Base-by-base conservation (phyloP, 805 yeast species). In the Sungouiozyma intestinalis region DNA sequence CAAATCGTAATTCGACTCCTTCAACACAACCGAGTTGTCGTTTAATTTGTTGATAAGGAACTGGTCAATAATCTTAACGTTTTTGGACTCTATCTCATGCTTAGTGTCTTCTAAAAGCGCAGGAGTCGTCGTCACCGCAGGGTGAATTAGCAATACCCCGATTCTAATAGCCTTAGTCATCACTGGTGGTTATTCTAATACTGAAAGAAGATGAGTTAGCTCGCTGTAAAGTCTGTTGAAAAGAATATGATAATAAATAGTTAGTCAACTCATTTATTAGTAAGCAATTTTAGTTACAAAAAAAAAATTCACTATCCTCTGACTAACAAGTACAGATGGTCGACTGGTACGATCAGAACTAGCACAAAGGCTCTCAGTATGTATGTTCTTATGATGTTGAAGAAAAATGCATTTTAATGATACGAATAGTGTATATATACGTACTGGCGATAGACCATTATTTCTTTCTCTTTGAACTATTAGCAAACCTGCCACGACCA, bases 401-500 rank as follows among this genome's bases (percentile, higher is more conserved):
- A 16, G 14, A 33, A 33, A n/a, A 33, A 7, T 15, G 7, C 14
- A 15, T 33, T 14, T 33, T 13, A 33, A 33, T 13, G 35, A 33
- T 33, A 33, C 15, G 14, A 9, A 14, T 24, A 8, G 4, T 21
- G 29, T 37, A 16, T 37, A 13, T 37, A 24, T 37, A 4, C 18
- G 4, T 37, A 6, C 11, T 21, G 7, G 5, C 9, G n/a, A 27
- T 36, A 36, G 4, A 20, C 17, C n/a, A 16, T 33, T 44, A 47
- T 36, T 47, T 45, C 36, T 54, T 66, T 47, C 57, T 67, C 54
- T 65, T 72, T n/a, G 72, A 62, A 19, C 85, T 72, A 59, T 92
- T 92, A 34, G 80, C 90, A 58, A 73, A 73, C 53, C 94, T 72
- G 14, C 97, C 94, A 44, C 76, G 72, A 7, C 96, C 96, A n/a